phyloP scores from a whole-genome alignment of 306 rosid species.

The Quercus variabilis region DNA sequence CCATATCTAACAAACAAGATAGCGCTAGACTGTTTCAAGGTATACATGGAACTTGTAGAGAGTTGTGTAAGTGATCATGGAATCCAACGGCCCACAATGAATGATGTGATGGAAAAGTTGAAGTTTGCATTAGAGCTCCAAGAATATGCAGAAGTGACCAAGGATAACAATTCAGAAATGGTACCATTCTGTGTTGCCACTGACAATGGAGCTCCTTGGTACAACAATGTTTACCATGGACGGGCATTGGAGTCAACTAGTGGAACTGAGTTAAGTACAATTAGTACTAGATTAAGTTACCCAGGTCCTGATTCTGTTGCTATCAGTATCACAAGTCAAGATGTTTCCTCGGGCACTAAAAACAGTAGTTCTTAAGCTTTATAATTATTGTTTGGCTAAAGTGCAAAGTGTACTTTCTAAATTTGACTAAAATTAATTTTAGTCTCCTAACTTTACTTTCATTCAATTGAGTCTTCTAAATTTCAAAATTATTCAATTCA shows the following conservation, averaged over 20 bases:
- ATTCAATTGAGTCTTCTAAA: too few relatives aligned
- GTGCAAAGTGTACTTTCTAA: too few relatives aligned
- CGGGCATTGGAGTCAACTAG: neutral
- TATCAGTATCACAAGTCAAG: too few relatives aligned
- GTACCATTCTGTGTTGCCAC: neutral
- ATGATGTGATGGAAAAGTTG: conserved; percentile 52
- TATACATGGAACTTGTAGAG: conserved; percentile 33
- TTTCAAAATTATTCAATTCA: too few relatives aligned
- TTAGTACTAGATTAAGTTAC: neutral
- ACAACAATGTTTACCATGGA: neutral
- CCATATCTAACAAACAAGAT: conserved; percentile 23
- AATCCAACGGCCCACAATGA: conserved; percentile 49
- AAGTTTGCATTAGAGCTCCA: conserved; percentile 58
- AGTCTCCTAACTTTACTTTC: too few relatives aligned
- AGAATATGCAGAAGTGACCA: neutral
- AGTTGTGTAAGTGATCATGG: conserved; percentile 56
- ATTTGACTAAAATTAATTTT: too few relatives aligned
- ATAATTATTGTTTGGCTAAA: too few relatives aligned
- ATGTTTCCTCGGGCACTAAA: too few relatives aligned
- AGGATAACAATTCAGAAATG: neutral
- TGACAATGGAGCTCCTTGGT: neutral
- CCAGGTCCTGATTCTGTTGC: neutral
- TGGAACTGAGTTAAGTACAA: neutral
- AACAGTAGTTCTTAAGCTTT: neutral
- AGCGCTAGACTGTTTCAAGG: conserved; percentile 23